Percentiles rank a stretch among this genome's conserved stretches.
Evolutionary conservation across 345 rosid species (phyloP).

Genomic region (Mercurialis annua): DNA sequence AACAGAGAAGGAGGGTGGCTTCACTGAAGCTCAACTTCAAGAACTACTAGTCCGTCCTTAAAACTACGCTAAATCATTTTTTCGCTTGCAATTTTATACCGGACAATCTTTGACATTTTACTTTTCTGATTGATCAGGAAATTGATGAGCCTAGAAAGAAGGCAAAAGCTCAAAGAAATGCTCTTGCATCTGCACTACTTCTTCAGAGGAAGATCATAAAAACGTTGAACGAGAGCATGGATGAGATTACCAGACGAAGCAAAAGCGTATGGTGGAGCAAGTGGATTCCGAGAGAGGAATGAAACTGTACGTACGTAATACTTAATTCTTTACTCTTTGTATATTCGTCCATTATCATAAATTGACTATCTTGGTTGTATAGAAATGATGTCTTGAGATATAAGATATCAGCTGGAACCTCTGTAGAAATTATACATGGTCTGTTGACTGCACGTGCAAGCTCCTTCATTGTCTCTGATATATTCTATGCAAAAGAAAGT

Average conservation of each 20-base stretch:
- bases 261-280: constrained; percentile 95
- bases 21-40: constrained; percentile 92
- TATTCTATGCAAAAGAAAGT: background rate
- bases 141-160: constrained; percentile 52
- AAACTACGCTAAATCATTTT: constrained; percentile 5
- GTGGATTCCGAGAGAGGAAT: constrained; percentile 92
- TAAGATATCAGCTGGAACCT: constrained; percentile 30
- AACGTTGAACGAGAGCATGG: constrained; percentile 70
- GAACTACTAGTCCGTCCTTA: constrained; percentile 56
- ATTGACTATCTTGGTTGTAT: constrained; percentile 12
- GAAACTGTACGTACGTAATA: constrained; percentile 29
- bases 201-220: constrained; percentile 71
- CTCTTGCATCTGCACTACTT: constrained; percentile 68
- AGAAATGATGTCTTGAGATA: constrained; percentile 16
- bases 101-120: background rate
- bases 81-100: background rate
- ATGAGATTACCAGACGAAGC: constrained; percentile 62
- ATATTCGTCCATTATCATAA: constrained; percentile 21
- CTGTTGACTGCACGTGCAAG: constrained; percentile 24
- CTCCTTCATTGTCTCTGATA: constrained; percentile 7
- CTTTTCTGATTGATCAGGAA: constrained; percentile 42
- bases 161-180: constrained; percentile 58
- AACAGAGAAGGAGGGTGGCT: constrained; percentile 84
- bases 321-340: background rate
- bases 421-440: constrained; percentile 26